Base-by-base conservation (phyloP, 2,329 filamentous ascomycete species). In the Aspergillus sp. region DNA sequence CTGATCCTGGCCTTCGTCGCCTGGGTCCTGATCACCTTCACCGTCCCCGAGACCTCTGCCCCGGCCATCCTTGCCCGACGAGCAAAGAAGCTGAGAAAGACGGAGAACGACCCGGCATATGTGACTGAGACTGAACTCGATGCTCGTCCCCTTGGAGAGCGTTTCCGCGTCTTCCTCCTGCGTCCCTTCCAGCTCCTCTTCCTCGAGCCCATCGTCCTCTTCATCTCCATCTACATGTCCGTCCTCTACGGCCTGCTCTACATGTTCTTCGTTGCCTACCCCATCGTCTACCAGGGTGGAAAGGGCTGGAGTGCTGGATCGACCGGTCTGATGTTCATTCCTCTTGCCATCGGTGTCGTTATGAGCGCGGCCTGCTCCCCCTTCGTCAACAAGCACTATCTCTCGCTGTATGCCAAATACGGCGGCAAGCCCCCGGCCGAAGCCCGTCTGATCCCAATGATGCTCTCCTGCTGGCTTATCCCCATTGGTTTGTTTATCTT, bases 41-140 rank as follows among this genome's bases (percentile, higher is more conserved):
- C 90, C n/a, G 88, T 96, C 0, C 90, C 91, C 1, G 92, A 96
- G 74, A 96, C 92, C 0, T 96, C 95, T 71, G 87, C 91, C 0
- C 91, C 92, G 0, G 89, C 86, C 0, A 86, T 96, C 51, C 83
- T 97, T 15, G 83, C 84, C 52, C 77, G 77, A 30, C 83, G 91
- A 12, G 92, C 92, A 3, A 80, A 82, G 68, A 89, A 90, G 71
- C 77, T 95, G 60, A 84, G 91, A 52, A 85, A 87, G 69, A 74
- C 85, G 33, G 89, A 89, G 1, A 86, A 87, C 20, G 83, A 90
- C 61, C 64, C 77, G 2, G 83, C 83, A 60, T 88, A 88, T 68
- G 89, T 91, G 40, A 93, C 91, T 0, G 90, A 95, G 73, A 84
- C 89, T 68, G 91, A 96, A 54, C 83, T 96, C 42, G 90, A 96